Base-by-base conservation (phyloP, 2,329 filamentous ascomycete species). In the Harringtonia lauricola region DNA sequence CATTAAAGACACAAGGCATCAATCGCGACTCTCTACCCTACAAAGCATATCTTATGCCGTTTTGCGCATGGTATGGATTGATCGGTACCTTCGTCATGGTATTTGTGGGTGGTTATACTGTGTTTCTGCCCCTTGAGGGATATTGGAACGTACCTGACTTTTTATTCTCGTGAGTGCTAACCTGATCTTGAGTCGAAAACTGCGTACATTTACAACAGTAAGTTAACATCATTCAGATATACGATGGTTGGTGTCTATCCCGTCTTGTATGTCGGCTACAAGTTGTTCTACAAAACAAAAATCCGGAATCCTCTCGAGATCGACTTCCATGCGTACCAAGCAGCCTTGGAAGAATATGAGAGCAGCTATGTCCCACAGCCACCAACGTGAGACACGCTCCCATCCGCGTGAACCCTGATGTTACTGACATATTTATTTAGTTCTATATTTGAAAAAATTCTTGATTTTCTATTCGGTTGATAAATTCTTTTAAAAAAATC, bases 221-320 rank as follows among this genome's bases (percentile, higher is more conserved):
- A n/a, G 18, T 17, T 26, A 26, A 42, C 18, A 17, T 35, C n/a
- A n/a, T 40, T 14, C 44, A 58, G 54, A 13, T 60, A 59, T 41
- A 56, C 56, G 9, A 60, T 60, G 58, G 54, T 60, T 21, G 49
- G 42, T 21, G 41, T 58, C 26, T 51, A 40, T 18, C 58, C 58
- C 3, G 9, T 66, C 6, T 63, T 87, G 10, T 88, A 75, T 54
- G 24, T 81, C 3, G 71, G 68, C 6, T 86, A 80, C 76, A 88
- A 87, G 61, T 9, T 83, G 2, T 45, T 74, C 51, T 76, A 81
- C 58, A 70, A 67, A 54, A 83, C 80, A 0, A 76, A 71, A 50
- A 67, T 72, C 47, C 60, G 71, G 41, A 65, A 64, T 38, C 65
- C 76, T 1, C 61, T 70, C 18, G 72, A 83, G 42, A 70, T 78